Conservation (phyloP, 2,329 filamentous ascomycete genomes). For the Colletotrichum zoysiae region DNA sequence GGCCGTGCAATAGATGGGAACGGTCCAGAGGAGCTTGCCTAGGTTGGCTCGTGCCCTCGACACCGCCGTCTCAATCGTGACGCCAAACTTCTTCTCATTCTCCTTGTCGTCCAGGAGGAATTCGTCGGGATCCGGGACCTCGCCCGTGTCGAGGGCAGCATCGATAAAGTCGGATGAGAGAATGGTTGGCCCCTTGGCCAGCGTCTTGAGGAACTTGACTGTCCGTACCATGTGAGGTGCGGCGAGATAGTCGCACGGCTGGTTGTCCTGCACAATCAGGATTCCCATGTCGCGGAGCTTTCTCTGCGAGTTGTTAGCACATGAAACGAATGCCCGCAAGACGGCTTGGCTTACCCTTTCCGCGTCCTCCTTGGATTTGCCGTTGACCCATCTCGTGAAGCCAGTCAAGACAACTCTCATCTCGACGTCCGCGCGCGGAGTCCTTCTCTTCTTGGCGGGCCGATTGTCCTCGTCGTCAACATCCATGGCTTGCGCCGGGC, state of each 20-base stretch:
- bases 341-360: conserved; percentile 75
- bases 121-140: conserved; percentile 72
- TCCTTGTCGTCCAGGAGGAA: conserved; percentile 79
- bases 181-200: conserved; percentile 84
- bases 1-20: conserved; percentile 87
- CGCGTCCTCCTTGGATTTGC: conserved; percentile 78
- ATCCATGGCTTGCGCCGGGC: conserved; percentile 34
- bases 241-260: conserved; percentile 85
- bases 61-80: conserved; percentile 77
- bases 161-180: conserved; percentile 85
- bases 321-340: conserved; percentile 22
- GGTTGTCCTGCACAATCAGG: conserved; percentile 80
- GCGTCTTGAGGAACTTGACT: conserved; percentile 89
- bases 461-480: conserved; percentile 61
- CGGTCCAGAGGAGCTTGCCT: conserved; percentile 79
- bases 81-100: conserved; percentile 77
- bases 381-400: conserved; percentile 83
- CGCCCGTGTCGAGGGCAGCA: conserved; percentile 76
- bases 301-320: conserved; percentile 64
- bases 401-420: conserved; percentile 87
- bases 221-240: conserved; percentile 90
- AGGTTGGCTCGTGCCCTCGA: conserved; percentile 80
- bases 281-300: conserved; percentile 88
- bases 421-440: conserved; percentile 72
- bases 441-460: conserved; percentile 73